Conservation (phyloP, 1,139 yeast genomes). For the Yamadazyma mexicana region DNA sequence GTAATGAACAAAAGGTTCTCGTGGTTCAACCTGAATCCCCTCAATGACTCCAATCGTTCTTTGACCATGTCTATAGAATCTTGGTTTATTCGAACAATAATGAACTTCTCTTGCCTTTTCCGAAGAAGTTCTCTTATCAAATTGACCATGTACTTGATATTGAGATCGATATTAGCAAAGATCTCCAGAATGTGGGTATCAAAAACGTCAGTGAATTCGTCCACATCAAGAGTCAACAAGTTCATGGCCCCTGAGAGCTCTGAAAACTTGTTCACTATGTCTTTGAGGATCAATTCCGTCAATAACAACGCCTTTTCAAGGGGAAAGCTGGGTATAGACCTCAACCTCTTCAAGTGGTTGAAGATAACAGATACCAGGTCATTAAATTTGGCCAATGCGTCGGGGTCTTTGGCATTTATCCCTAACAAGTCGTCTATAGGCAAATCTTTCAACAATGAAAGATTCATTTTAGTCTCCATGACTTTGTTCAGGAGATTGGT, state of each 20-base stretch:
- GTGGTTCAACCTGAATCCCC: conserved; percentile 54
- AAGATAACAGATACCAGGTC: conserved; percentile 51
- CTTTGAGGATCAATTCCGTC: conserved; percentile 56
- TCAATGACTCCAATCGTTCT: conserved; percentile 47
- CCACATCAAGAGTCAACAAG: conserved; percentile 28
- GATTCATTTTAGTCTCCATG: conserved; percentile 52
- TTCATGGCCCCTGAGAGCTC: conserved; percentile 21
- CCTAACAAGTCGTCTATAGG: conserved; percentile 64
- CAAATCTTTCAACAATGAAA: conserved; percentile 65
- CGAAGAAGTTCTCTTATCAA: conserved; percentile 74
- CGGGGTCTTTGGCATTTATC: conserved; percentile 34
- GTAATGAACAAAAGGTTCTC: conserved; percentile 50
- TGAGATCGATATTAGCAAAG: conserved; percentile 30
- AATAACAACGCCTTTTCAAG: conserved; percentile 61
- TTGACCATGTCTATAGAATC: conserved; percentile 42
- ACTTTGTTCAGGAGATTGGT: conserved; percentile 65
- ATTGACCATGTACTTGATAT: conserved; percentile 38
- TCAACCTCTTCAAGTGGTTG: conserved; percentile 61
- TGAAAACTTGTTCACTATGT: conserved; percentile 27
- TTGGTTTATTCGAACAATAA: conserved; percentile 60
- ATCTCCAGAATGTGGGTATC: conserved; percentile 18
- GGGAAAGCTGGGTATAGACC: conserved; percentile 58
- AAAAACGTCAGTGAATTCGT: conserved; percentile 22
- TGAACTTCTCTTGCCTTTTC: conserved; percentile 71
- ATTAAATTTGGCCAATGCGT: conserved; percentile 44